A percentile compares a stretch with the other conserved stretches of the same genome.
Conservation (phyloP, 2,329 filamentous ascomycete species). For the Cladosporium sp. region DNA sequence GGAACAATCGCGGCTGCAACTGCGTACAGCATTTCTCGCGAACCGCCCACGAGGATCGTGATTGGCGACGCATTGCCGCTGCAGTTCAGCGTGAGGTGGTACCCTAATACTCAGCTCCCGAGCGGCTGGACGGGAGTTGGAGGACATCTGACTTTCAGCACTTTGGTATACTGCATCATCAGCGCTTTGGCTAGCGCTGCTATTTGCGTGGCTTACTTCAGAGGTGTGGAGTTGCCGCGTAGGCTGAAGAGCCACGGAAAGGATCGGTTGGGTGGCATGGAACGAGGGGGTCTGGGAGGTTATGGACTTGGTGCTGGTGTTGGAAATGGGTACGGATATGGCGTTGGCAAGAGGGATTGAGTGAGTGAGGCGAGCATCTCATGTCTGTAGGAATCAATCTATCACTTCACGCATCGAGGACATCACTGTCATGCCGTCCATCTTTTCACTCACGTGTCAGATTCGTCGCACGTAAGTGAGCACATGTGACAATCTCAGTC, state of each 20-base stretch:
- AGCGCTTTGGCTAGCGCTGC: conserved; percentile 46
- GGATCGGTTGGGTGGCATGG: conserved; percentile 43
- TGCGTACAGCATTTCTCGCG: conserved; percentile 71
- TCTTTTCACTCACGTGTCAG: background rate
- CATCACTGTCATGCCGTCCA: background rate
- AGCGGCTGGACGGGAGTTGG: conserved; percentile 50
- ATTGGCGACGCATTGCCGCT: conserved; percentile 83
- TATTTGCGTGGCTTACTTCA: conserved; percentile 52
- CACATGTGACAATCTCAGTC: no score
- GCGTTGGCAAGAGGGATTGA: conserved; percentile 42
- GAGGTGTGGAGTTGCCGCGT: conserved; percentile 49
- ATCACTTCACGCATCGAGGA: background rate
- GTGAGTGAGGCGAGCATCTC: background rate
- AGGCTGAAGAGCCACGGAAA: conserved; percentile 54
- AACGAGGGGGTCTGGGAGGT: conserved; percentile 38
- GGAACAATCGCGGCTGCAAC: conserved; percentile 83
- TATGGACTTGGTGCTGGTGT: conserved; percentile 34
- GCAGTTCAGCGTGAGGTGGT: conserved; percentile 80
- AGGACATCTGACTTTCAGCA: conserved; percentile 48
- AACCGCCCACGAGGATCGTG: conserved; percentile 61
- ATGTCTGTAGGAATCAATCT: background rate
- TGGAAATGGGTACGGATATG: conserved; percentile 38
- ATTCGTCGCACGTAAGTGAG: background rate
- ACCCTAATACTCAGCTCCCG: conserved; percentile 68
- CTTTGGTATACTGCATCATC: conserved; percentile 47